Evolutionary conservation across 148 eudicot genomes (phyloP).

Genomic region (Hydrangea macrophylla): DNA sequence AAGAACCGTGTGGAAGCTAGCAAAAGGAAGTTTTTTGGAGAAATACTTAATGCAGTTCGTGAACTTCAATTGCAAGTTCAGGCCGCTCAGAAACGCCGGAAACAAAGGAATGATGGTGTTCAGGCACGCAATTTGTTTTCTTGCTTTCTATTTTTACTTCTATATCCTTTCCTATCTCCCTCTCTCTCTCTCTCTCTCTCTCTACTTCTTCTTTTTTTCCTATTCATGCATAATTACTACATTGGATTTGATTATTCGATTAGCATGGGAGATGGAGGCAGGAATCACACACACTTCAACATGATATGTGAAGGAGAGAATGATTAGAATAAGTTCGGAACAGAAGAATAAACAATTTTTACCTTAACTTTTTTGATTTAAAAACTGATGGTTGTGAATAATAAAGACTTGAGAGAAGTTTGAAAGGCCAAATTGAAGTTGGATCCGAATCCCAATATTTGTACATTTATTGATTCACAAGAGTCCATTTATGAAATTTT

Average conservation of each 20-base stretch:
- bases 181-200: no score
- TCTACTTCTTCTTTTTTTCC: no score
- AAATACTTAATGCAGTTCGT: conserved; percentile 85
- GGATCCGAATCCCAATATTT: no score
- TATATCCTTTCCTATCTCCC: neutral
- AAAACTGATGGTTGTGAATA: neutral
- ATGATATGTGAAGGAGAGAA: neutral
- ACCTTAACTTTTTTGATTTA: neutral
- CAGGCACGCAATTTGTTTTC: conserved; percentile 39
- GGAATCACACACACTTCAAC: neutral
- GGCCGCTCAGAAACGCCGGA: conserved; percentile 75
- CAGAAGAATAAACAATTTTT: neutral
- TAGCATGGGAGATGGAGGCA: neutral
- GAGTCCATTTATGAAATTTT: no score
- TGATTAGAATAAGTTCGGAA: neutral
- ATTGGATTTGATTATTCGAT: neutral
- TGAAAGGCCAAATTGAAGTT: neutral
- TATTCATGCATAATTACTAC: neutral
- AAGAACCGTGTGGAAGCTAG: conserved; percentile 71
- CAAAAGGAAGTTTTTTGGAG: conserved; percentile 86
- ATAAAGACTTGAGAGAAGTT: neutral
- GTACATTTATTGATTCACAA: no score
- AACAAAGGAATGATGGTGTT: conserved; percentile 91
- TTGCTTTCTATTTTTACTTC: neutral
- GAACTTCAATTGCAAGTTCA: conserved; percentile 82